These are phyloP conservation scores for Dactylellina haptotyla DNA, from an alignment of 2,329 filamentous ascomycete species.

Conservation along the genomic window DNA sequence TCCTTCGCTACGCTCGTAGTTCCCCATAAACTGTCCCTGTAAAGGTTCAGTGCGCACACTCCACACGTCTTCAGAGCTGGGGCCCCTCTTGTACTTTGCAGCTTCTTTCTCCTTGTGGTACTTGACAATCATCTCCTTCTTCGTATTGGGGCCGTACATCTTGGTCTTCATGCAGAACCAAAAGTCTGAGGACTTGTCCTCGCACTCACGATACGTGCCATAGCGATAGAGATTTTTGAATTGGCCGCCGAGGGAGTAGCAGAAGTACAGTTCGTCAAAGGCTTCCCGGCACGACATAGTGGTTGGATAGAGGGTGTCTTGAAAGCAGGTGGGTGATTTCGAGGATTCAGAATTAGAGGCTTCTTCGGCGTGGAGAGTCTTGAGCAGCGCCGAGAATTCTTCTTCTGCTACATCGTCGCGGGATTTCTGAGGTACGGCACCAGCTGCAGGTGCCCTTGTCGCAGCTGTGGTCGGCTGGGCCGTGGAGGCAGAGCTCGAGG, in stretches of 20 bases:
- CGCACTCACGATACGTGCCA: constrained; percentile 79
- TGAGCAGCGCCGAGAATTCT: constrained; percentile 56
- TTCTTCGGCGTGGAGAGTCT: constrained; percentile 42
- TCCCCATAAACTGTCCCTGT: constrained; percentile 60
- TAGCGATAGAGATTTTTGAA: constrained; percentile 82
- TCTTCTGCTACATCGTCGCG: constrained; percentile 57
- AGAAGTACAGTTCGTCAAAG: constrained; percentile 94
- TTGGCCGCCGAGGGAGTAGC: constrained; percentile 88
- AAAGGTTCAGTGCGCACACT: constrained; percentile 74
- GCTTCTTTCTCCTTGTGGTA: constrained; percentile 64
- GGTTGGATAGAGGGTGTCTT: constrained; percentile 78
- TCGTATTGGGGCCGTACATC: constrained; percentile 63
- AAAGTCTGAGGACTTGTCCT: constrained; percentile 89
- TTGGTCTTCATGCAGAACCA: constrained; percentile 96
- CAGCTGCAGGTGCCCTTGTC: not conserved
- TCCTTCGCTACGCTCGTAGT: constrained; percentile 3
- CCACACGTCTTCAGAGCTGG: constrained; percentile 93
- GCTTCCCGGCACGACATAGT: constrained; percentile 88
- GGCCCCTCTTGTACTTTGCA: constrained; percentile 72
- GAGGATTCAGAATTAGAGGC: constrained; percentile 4
- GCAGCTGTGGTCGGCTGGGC: no score
- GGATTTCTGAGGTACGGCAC: constrained; percentile 6
- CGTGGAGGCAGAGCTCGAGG: not conserved
- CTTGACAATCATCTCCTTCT: constrained; percentile 59
- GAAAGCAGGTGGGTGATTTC: constrained; percentile 63